Conservation (phyloP, 1,284 basidiomycete species). For the Mrakiaceae sp. region DNA sequence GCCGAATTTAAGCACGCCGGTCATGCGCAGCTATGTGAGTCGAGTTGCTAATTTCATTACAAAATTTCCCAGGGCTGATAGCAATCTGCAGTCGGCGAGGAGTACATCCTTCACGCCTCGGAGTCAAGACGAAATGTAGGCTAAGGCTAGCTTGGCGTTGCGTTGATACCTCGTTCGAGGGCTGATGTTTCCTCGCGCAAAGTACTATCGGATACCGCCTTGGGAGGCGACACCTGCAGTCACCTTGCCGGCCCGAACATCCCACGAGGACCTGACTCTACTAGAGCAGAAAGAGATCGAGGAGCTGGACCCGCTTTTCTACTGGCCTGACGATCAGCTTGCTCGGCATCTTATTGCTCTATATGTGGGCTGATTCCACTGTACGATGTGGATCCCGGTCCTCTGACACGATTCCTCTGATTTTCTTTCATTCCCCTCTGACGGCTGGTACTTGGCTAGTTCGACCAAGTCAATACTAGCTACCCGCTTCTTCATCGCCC, state of each 20-base stretch:
- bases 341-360: conserved; percentile 49
- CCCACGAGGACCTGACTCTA: background rate
- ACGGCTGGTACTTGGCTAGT: conserved; percentile 26
- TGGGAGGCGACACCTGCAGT: background rate
- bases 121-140: conserved; percentile 10
- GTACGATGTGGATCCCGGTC: no score
- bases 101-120: background rate
- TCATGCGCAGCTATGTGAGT: no score
- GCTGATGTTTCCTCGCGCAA: background rate
- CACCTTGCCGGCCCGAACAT: no score
- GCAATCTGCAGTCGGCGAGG: no score
- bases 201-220: conserved; percentile 3
- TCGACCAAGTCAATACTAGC: conserved; percentile 49
- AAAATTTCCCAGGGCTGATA: no score
- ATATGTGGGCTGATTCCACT: conserved; percentile 33
- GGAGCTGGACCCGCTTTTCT: conserved; percentile 11
- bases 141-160: background rate
- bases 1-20: no score
- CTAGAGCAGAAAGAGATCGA: conserved; percentile 4
- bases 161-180: no score
- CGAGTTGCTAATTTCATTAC: no score
- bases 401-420: no score
- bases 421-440: no score
- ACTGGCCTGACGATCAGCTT: conserved; percentile 45
- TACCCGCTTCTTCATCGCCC: conserved; percentile 64